Evolutionary conservation across 2,329 filamentous ascomycete genomes (phyloP).

Genomic region (Diaporthe sp.): DNA sequence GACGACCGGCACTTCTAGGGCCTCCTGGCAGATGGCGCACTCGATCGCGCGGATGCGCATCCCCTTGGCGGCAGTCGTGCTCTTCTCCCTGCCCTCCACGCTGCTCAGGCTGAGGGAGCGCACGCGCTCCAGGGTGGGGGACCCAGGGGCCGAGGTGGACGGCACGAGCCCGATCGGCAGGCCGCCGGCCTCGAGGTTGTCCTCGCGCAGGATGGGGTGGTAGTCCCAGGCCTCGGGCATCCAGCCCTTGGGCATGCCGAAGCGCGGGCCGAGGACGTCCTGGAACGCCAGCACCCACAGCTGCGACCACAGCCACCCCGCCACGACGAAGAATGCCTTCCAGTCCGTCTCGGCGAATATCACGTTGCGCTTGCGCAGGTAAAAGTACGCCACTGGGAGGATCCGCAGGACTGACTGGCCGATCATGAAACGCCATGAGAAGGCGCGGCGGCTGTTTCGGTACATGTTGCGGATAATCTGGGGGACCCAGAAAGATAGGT

Average conservation of each 20-base stretch:
- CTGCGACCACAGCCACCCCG: slow-evolving; percentile 90
- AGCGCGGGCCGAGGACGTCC: slow-evolving; percentile 88
- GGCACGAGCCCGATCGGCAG: slow-evolving; percentile 81
- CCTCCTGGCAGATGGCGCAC: slow-evolving; percentile 95
- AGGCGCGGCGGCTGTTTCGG: slow-evolving; percentile 90
- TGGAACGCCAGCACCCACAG: slow-evolving; percentile 84
- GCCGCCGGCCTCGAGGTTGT: slow-evolving; percentile 83
- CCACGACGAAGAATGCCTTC: slow-evolving; percentile 73
- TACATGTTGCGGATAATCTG: slow-evolving; percentile 93
- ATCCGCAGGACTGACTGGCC: slow-evolving; percentile 86
- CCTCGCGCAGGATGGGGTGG: slow-evolving; percentile 88
- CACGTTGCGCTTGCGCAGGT: slow-evolving; percentile 82
- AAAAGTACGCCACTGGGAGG: slow-evolving; percentile 88
- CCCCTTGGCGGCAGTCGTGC: slow-evolving; percentile 43
- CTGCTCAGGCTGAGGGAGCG: slow-evolving; percentile 48
- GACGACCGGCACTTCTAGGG: slow-evolving; percentile 89
- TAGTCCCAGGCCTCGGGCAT: slow-evolving; percentile 90
- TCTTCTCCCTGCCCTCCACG: slow-evolving; percentile 51
- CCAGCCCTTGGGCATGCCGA: slow-evolving; percentile 81
- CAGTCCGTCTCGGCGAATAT: slow-evolving; percentile 81
- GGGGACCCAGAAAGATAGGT: slow-evolving; percentile 92
- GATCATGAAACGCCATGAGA: slow-evolving; percentile 92
- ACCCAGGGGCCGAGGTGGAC: slow-evolving; percentile 47
- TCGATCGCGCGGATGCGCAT: slow-evolving; percentile 74
- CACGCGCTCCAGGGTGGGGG: slow-evolving; percentile 51